Evolutionary conservation across 768 basidiomycete genomes (phyloP).

Genomic region (Nevesoporus exiguus): DNA sequence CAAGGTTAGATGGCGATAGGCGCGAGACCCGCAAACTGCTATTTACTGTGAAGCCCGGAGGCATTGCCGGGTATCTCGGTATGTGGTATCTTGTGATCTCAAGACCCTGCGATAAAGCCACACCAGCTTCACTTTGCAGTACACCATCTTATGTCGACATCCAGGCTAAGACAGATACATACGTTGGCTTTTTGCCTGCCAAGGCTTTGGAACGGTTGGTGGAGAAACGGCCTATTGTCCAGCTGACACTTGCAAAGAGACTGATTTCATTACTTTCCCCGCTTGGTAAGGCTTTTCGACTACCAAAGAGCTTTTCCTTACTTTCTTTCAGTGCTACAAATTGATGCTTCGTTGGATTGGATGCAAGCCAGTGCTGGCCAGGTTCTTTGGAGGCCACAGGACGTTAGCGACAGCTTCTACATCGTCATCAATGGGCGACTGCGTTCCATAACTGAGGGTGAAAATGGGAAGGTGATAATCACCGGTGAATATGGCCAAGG

Average conservation of each 20-base stretch:
- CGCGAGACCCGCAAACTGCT: constrained; percentile 59
- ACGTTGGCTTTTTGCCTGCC: constrained; percentile 91
- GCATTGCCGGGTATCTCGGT: constrained; percentile 96
- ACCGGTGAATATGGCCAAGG: constrained; percentile 95
- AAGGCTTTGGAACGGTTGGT: constrained; percentile 85
- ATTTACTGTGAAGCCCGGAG: constrained; percentile 95
- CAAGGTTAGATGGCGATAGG: constrained; percentile 28
- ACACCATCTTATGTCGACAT: constrained; percentile 97
- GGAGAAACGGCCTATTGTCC: constrained; percentile 92
- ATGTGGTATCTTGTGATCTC: constrained; percentile 12
- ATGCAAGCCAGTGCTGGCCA: constrained; percentile 96
- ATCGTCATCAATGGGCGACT: constrained; percentile 97
- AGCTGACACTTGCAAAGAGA: constrained; percentile 94
- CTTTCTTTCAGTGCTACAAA: constrained; percentile 72
- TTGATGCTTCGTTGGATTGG: constrained; percentile 97
- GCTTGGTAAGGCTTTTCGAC: constrained; percentile 52
- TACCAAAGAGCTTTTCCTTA: constrained; percentile 4
- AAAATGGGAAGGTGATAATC: constrained; percentile 73
- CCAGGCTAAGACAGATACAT: constrained; percentile 95
- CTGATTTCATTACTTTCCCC: constrained; percentile 93
- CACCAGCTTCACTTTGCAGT: constrained; percentile 78
- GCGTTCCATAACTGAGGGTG: constrained; percentile 80
- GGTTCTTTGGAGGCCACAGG: constrained; percentile 89
- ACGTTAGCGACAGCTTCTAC: constrained; percentile 92
- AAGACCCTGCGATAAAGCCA: background rate